These are phyloP conservation scores for Ziziphus jujuba DNA, from an alignment of 306 rosid species.

Conservation along the genomic window DNA sequence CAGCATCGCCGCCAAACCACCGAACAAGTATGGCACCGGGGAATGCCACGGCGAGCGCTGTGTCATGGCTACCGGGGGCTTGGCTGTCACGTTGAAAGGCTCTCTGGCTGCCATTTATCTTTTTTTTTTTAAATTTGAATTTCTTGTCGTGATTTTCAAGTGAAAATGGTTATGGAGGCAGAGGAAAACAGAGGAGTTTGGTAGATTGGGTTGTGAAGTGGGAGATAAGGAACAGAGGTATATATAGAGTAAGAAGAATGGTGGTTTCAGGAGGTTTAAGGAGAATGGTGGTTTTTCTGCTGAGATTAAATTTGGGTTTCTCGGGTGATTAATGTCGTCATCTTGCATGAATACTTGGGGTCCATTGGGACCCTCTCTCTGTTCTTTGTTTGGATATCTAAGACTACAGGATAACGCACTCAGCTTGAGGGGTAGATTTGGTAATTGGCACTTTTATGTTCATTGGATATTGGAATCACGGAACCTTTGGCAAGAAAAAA, in stretches of 20 bases:
- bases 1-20: conserved; percentile 91
- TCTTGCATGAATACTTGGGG: conserved; percentile 29
- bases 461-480: conserved; percentile 28
- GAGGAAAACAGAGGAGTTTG: neutral
- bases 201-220: conserved; percentile 39
- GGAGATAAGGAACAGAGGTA: conserved; percentile 27
- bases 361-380: conserved; percentile 9
- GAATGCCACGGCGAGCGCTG: conserved; percentile 94
- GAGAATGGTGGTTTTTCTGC: neutral
- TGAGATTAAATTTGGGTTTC: neutral
- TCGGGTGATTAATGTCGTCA: conserved; percentile 50
- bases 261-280: neutral
- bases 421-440: conserved; percentile 40
- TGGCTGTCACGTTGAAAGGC: conserved; percentile 40
- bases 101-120: conserved; percentile 52
- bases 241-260: conserved; percentile 26
- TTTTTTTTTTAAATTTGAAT: neutral
- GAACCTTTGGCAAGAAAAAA: conserved; percentile 34
- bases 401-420: conserved; percentile 47
- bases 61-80: conserved; percentile 33
- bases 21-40: conserved; percentile 88
- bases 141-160: neutral
- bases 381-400: conserved; percentile 29
- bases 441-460: conserved; percentile 16
- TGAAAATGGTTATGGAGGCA: neutral